Conservation (phyloP, 805 yeast species). For the Kazachstania bromeliacearum region DNA sequence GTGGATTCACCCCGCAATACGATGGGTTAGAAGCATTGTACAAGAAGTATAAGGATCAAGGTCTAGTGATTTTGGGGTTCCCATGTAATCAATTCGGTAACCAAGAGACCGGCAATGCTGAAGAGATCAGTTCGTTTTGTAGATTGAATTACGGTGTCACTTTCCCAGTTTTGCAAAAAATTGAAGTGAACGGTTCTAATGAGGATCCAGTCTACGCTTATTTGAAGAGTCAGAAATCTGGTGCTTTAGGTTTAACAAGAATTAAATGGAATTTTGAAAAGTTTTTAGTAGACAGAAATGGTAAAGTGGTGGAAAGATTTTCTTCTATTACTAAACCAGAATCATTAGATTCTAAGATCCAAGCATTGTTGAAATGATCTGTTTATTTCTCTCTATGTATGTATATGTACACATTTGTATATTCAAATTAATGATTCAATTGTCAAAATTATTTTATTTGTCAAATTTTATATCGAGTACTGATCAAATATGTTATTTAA, state of each 20-base stretch:
- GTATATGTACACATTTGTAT: constrained; percentile 1
- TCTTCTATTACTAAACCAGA: constrained; percentile 63
- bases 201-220: constrained; percentile 74
- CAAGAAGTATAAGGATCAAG: constrained; percentile 52
- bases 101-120: constrained; percentile 64
- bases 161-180: constrained; percentile 79
- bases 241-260: constrained; percentile 56
- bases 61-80: constrained; percentile 66
- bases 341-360: constrained; percentile 48
- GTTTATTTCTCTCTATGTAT: no score
- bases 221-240: constrained; percentile 57
- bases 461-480: no score
- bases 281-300: constrained; percentile 46
- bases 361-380: constrained; percentile 37
- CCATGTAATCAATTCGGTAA: constrained; percentile 87
- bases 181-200: constrained; percentile 79
- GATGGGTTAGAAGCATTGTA: constrained; percentile 60
- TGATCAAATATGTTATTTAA: no score
- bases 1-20: constrained; percentile 72
- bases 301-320: constrained; percentile 50
- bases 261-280: constrained; percentile 79
- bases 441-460: no score
- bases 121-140: constrained; percentile 68
- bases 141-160: constrained; percentile 76
- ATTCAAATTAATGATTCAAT: no score